Evolutionary conservation across 192 early-diverging fungal genomes (phyloP).

Genomic region (Coemansia sp.): DNA sequence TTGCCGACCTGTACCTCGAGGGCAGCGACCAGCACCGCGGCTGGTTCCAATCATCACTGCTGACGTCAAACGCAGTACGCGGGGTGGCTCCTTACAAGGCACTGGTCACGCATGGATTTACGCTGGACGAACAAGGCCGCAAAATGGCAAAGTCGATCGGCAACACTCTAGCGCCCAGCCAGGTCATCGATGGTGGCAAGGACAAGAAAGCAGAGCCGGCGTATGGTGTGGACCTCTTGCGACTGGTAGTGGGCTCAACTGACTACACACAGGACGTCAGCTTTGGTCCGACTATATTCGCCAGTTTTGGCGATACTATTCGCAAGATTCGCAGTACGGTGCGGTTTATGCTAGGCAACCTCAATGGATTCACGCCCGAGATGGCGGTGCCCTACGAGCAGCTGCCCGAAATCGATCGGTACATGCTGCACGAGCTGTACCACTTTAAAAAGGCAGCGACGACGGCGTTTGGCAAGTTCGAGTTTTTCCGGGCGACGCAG

Average conservation of each 20-base stretch:
- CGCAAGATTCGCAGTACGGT: slow-evolving; percentile 77
- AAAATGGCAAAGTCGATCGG: slow-evolving; percentile 88
- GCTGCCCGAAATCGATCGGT: slow-evolving; percentile 51
- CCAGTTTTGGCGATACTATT: slow-evolving; percentile 64
- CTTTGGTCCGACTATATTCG: slow-evolving; percentile 68
- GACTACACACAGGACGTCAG: slow-evolving; percentile 76
- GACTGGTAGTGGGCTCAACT: slow-evolving; percentile 73
- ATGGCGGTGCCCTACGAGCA: slow-evolving; percentile 58
- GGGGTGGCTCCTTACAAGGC: slow-evolving; percentile 69
- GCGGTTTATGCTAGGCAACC: slow-evolving; percentile 77
- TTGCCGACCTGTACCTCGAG: slow-evolving; percentile 75
- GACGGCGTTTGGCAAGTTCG: slow-evolving; percentile 61
- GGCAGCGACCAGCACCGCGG: slow-evolving; percentile 84
- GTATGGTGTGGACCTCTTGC: slow-evolving; percentile 73
- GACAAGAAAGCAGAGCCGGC: slow-evolving; percentile 69
- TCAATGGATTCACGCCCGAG: slow-evolving; percentile 58
- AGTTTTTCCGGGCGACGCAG: slow-evolving; percentile 68
- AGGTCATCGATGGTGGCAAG: slow-evolving; percentile 71
- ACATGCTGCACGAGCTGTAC: slow-evolving; percentile 66
- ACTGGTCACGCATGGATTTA: slow-evolving; percentile 81
- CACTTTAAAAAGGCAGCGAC: slow-evolving; percentile 60
- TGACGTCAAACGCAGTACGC: slow-evolving; percentile 70
- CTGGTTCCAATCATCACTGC: slow-evolving; percentile 82
- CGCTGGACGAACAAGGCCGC: slow-evolving; percentile 73
- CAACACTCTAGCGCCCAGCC: slow-evolving; percentile 68